Evolutionary conservation across 2,329 filamentous ascomycete species (phyloP), one percentile per base, ranked within the genome.

Genomic region (Monosporascus ibericus): DNA sequence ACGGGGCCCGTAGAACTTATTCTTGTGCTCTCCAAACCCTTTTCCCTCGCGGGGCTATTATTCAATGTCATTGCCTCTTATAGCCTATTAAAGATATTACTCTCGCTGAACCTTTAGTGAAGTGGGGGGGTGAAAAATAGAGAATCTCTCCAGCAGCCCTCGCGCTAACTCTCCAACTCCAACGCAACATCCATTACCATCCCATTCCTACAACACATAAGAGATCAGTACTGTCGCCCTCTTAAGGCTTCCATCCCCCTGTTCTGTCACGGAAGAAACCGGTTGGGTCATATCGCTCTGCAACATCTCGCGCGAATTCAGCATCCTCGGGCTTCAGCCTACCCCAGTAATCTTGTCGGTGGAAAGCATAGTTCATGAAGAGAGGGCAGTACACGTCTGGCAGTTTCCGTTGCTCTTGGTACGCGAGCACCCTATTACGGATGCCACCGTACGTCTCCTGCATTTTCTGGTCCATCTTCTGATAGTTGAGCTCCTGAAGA

Each of bases 361-460:
- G 69, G 52, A 70, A 73, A 2, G 64, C 71, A 42, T 75, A 72
- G 55, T 75, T 76, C 68, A 73, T 71, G 51, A 74, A 75, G 5
- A 75, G 57, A 5, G 73, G 73, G 27, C 70, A 60, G 50, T 72
- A 72, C 5, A 64, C 61, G 22, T 69, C 55, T 2, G 65, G 61
- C 44, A 74, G 48, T 17, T 57, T 63, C 3, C 70, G 70, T 7
- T 69, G 65, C 6, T 51, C 57, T 52, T 70, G 60, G 58, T 64
- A 68, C 5, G 60, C 60, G 11, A 64, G 51, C 3, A 70, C 64
- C 11, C 63, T 60, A 14, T 67, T 55, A 14, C 64, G 59, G 44
- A 72, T 59, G 14, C 71, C 70, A 1, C 55, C 58, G 44, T 72
- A 72, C 30, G 68, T 67, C 17, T 61, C 55, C 53, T 68, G 59